A percentile compares a stretch with the other conserved stretches of the same genome.
Conservation (phyloP, 345 rosid species). For the Brassica cretica region DNA sequence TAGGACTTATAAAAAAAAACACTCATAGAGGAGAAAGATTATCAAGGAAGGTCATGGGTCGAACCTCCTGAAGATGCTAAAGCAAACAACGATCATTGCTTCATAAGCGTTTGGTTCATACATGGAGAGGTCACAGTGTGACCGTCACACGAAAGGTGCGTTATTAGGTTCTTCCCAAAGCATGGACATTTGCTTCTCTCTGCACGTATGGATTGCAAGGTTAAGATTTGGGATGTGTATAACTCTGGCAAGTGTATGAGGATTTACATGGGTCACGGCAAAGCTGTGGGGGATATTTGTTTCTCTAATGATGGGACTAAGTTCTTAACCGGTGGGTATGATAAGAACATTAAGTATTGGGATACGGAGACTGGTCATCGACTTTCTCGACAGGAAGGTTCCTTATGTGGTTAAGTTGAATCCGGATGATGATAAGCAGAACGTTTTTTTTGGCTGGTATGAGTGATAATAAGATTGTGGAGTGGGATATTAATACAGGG, state of each 20-base stretch:
- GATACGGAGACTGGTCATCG: slow-evolving; percentile 95
- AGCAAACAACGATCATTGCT: slow-evolving; percentile 90
- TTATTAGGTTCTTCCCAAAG: slow-evolving; percentile 91
- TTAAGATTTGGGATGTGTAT: slow-evolving; percentile 98
- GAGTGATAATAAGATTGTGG: slow-evolving; percentile 99
- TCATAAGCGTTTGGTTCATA: slow-evolving; percentile 75
- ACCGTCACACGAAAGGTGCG: slow-evolving; percentile 69
- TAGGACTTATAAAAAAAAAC: too few relatives aligned
- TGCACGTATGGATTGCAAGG: slow-evolving; percentile 96
- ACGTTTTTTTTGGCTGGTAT: slow-evolving; percentile 87
- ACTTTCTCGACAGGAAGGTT: slow-evolving; percentile 87
- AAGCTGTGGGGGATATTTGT: slow-evolving; percentile 91
- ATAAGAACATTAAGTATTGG: slow-evolving; percentile 96
- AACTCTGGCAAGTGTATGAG: slow-evolving; percentile 98
- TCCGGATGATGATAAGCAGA: slow-evolving; percentile 95
- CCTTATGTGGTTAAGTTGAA: slow-evolving; percentile 93
- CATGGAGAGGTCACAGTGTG: slow-evolving; percentile 61
- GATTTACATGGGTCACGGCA: slow-evolving; percentile 95
- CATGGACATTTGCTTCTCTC: slow-evolving; percentile 97
- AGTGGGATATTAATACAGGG: slow-evolving; percentile 86
- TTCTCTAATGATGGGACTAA: slow-evolving; percentile 95
- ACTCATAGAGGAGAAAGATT: slow-evolving; percentile 68
- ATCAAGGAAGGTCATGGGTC: slow-evolving; percentile 96
- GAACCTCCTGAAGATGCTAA: slow-evolving; percentile 91
- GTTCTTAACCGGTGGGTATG: slow-evolving; percentile 91